Percentiles rank a stretch among this genome's conserved stretches.
Conservation (phyloP, 2,329 filamentous ascomycete species). For the Colletotrichum tanaceti region DNA sequence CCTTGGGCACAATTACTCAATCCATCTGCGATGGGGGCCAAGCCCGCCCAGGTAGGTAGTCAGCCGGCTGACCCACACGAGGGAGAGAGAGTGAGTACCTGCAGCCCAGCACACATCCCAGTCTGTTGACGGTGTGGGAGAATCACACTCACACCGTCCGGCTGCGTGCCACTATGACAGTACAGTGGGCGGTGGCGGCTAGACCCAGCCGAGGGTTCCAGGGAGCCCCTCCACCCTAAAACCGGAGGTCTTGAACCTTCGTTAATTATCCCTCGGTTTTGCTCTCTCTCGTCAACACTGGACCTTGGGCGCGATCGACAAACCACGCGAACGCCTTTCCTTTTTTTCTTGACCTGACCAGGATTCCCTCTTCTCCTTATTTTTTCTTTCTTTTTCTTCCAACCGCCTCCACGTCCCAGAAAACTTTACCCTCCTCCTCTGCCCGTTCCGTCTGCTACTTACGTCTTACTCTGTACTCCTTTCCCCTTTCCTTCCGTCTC, state of each 20-base stretch:
- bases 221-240: constrained; percentile 1
- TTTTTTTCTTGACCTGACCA: constrained; percentile 4
- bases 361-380: background rate
- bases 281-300: no score
- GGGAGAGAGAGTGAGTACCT: background rate
- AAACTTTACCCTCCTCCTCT: constrained; percentile 19
- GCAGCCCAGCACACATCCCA: background rate
- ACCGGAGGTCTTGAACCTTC: constrained; percentile 28
- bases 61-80: background rate
- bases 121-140: constrained; percentile 1
- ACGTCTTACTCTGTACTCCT: background rate
- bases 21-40: background rate
- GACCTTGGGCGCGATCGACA: constrained; percentile 20
- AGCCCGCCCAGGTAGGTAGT: no score
- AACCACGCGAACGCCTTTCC: constrained; percentile 1
- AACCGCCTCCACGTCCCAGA: constrained; percentile 23
- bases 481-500: background rate
- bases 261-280: no score
- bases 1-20: constrained; percentile 1
- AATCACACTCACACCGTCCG: constrained; percentile 15
- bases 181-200: constrained; percentile 14
- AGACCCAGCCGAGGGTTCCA: constrained; percentile 23
- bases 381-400: constrained; percentile 25
- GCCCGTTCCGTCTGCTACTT: constrained; percentile 4
- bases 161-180: constrained; percentile 21